These are phyloP conservation scores for Apiotrichum mycotoxinovorans DNA, from an alignment of 1,284 basidiomycete genomes.

Conservation along the genomic window DNA sequence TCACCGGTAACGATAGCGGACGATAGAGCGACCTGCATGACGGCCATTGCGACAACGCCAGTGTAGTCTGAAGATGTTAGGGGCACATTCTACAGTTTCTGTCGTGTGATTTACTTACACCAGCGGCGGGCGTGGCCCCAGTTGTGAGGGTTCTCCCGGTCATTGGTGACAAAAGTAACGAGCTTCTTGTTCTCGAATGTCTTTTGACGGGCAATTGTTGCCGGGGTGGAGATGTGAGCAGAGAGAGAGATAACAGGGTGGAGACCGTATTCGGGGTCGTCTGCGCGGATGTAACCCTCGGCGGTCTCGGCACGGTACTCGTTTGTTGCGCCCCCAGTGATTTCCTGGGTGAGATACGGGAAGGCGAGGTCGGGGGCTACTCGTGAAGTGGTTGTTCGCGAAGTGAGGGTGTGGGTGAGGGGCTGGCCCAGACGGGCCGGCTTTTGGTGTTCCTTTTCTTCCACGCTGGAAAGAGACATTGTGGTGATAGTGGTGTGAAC, in stretches of 20 bases:
- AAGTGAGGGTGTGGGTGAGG: conserved; percentile 5
- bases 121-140: conserved; percentile 28
- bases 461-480: not conserved
- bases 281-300: conserved; percentile 26
- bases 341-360: conserved; percentile 31
- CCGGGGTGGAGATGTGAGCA: conserved; percentile 5
- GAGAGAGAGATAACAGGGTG: conserved; percentile 3
- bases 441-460: not conserved
- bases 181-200: conserved; percentile 32
- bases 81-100: not conserved
- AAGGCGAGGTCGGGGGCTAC: conserved; percentile 33
- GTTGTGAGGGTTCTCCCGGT: conserved; percentile 34
- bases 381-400: not conserved
- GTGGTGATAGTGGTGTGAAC: not conserved
- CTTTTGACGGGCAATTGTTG: conserved; percentile 19
- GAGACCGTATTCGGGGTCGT: conserved; percentile 28
- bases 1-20: conserved; percentile 37
- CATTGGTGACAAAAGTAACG: conserved; percentile 30
- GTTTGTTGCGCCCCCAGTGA: conserved; percentile 18
- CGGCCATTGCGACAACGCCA: conserved; percentile 24
- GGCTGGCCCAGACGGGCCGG: not conserved
- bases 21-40: conserved; percentile 34
- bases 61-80: conserved; percentile 26
- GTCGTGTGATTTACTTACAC: conserved; percentile 18
- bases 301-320: conserved; percentile 34